These are phyloP conservation scores for Ascochyta koolunga DNA, from an alignment of 2,329 filamentous ascomycete genomes.

Conservation along the genomic window DNA sequence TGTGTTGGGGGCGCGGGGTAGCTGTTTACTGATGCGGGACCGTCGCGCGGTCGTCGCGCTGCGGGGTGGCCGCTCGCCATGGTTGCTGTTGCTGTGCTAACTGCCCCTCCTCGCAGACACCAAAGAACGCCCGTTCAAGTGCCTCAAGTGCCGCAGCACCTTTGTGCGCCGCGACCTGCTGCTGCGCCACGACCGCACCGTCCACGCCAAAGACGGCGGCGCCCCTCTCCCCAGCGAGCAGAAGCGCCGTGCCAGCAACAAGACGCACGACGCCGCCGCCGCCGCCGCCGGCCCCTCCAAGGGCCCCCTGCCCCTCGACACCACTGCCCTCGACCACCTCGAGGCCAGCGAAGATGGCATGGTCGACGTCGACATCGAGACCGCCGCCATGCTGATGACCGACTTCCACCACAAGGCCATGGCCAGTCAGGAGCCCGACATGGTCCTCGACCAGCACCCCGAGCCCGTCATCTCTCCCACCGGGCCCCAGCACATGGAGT, in stretches of 20 bases:
- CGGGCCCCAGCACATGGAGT: constrained; percentile 74
- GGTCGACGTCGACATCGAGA: constrained; percentile 96
- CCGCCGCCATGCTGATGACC: constrained; percentile 97
- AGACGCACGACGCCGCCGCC: constrained; percentile 61
- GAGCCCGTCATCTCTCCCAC: constrained; percentile 76
- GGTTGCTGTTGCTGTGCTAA: constrained; percentile 30
- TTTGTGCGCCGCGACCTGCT: constrained; percentile 97
- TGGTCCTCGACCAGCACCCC: constrained; percentile 58
- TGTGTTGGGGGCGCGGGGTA: constrained; percentile 31
- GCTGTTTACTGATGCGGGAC: constrained; percentile 45
- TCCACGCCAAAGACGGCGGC: constrained; percentile 97
- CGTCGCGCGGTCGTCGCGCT: constrained; percentile 40
- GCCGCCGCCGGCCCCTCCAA: constrained; percentile 71
- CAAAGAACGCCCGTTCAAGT: constrained; percentile 98
- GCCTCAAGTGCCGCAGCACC: constrained; percentile 95
- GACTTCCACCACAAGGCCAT: constrained; percentile 97
- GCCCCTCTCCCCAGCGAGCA: constrained; percentile 92
- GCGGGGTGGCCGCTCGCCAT: constrained; percentile 35
- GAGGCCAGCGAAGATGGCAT: constrained; percentile 88
- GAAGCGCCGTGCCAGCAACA: constrained; percentile 78
- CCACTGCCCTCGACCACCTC: constrained; percentile 87
- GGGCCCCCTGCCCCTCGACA: constrained; percentile 77
- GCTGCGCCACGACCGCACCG: constrained; percentile 94
- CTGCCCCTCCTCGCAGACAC: constrained; percentile 71
- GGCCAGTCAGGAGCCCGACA: constrained; percentile 68